phyloP scores from a whole-genome alignment of 2,329 filamentous ascomycete species.

The Alternaria triticimaculans region DNA sequence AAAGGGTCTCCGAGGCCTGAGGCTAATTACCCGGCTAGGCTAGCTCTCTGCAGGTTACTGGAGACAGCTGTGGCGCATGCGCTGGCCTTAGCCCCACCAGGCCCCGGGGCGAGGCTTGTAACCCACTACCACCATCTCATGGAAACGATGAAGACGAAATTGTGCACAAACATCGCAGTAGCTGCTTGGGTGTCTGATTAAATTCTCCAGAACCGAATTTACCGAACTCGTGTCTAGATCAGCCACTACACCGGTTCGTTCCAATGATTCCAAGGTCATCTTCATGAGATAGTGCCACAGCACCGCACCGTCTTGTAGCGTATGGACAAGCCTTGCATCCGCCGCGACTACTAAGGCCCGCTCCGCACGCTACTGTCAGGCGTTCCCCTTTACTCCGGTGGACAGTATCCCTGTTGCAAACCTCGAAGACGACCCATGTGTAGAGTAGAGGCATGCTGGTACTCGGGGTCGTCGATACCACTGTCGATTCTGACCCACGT shows the following conservation, averaged over 20 bases:
- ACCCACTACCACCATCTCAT: not conserved
- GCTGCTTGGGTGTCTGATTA: not conserved
- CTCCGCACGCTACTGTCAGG: not conserved
- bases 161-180: not conserved
- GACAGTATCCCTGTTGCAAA: not conserved
- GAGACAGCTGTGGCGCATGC: not conserved
- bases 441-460: not conserved
- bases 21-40: not conserved
- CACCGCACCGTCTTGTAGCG: not conserved
- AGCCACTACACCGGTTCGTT: not conserved
- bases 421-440: not conserved
- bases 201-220: not conserved
- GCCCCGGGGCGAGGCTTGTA: not conserved
- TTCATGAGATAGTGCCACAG: not conserved
- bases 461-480: not conserved
- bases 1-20: not conserved
- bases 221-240: not conserved
- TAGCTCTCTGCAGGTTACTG: not conserved
- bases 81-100: not conserved
- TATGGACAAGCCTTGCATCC: not conserved
- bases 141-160: not conserved
- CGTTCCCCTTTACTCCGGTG: not conserved
- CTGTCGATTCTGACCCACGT: not conserved
- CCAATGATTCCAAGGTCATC: not conserved
- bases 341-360: not conserved